A percentile compares a stretch with the other conserved stretches of the same genome.
Conservation (phyloP, 164 flowering plant genomes). For the Chimonanthus salicifolius region DNA sequence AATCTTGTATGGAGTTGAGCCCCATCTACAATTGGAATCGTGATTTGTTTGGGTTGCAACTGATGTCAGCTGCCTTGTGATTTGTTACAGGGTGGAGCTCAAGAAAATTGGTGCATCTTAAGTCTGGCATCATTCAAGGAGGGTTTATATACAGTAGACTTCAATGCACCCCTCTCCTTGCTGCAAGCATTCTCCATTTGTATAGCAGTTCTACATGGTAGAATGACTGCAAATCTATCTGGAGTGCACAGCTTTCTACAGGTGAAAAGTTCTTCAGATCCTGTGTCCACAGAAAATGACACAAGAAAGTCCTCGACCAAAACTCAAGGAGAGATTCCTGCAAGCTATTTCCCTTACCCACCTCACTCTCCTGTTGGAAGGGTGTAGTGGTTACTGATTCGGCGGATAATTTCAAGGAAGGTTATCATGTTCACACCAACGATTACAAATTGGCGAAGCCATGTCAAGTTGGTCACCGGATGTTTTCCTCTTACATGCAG, state of each 20-base stretch:
- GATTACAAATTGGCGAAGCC: neutral
- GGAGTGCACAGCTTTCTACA: slow-evolving; percentile 16
- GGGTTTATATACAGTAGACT: slow-evolving; percentile 53
- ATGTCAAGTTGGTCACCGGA: neutral
- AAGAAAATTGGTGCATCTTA: slow-evolving; percentile 37
- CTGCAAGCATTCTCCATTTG: slow-evolving; percentile 77
- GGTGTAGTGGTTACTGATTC: slow-evolving; percentile 29
- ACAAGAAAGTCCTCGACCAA: slow-evolving; percentile 12
- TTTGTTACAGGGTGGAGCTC: slow-evolving; percentile 41
- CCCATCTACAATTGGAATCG: neutral
- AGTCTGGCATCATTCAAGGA: slow-evolving; percentile 41
- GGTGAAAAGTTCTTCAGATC: slow-evolving; percentile 18
- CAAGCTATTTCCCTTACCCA: slow-evolving; percentile 43
- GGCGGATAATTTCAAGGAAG: neutral
- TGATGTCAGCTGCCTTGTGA: neutral
- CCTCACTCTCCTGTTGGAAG: slow-evolving; percentile 76
- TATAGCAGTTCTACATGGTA: slow-evolving; percentile 45
- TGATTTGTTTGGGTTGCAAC: neutral
- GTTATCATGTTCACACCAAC: neutral
- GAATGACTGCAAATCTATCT: slow-evolving; percentile 20
- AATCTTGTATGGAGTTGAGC: neutral
- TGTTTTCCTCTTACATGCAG: neutral
- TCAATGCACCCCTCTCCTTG: slow-evolving; percentile 45
- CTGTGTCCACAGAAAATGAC: slow-evolving; percentile 8
- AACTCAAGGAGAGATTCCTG: slow-evolving; percentile 11